phyloP scores from a whole-genome alignment of 805 yeast genomes.

The Kluyveromyces lactis region DNA sequence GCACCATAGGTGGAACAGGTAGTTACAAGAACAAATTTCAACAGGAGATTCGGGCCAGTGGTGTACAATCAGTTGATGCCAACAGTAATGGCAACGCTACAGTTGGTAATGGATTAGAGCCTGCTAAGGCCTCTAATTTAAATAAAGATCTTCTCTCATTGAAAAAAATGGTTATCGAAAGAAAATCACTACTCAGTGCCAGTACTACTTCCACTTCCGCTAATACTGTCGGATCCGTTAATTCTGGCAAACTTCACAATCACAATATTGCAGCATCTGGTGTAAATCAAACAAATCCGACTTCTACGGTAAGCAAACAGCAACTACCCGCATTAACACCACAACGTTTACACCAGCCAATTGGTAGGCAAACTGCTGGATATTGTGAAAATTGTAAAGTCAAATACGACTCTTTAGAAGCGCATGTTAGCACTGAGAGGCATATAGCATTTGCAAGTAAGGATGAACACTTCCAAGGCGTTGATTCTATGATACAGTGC shows the following conservation, averaged over 20 bases:
- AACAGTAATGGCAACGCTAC: slow-evolving; percentile 19
- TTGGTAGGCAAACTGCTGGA: slow-evolving; percentile 41
- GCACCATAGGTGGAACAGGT: not conserved
- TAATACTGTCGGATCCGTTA: too few relatives aligned
- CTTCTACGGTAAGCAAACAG: slow-evolving; percentile 4
- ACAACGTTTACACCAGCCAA: slow-evolving; percentile 10
- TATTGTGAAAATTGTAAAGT: slow-evolving; percentile 92
- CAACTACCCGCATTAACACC: slow-evolving; percentile 7
- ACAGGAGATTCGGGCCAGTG: slow-evolving; percentile 31
- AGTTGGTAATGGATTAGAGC: slow-evolving; percentile 28
- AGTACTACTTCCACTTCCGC: not conserved
- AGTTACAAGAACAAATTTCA: slow-evolving; percentile 9
- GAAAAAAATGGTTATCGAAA: slow-evolving; percentile 25
- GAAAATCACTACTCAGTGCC: slow-evolving; percentile 8
- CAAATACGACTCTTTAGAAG: slow-evolving; percentile 70
- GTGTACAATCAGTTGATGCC: slow-evolving; percentile 31
- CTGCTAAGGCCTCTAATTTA: slow-evolving; percentile 27
- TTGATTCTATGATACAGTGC: slow-evolving; percentile 57
- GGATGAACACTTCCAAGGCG: slow-evolving; percentile 61
- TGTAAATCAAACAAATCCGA: not conserved
- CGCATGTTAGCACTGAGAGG: slow-evolving; percentile 58
- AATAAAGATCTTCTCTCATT: slow-evolving; percentile 24
- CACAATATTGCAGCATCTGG: not conserved
- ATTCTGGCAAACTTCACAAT: slow-evolving; percentile 3
- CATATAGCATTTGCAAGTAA: slow-evolving; percentile 76